These are phyloP conservation scores for Furcasterigmium furcatum DNA, from an alignment of 2,329 filamentous ascomycete species.

Conservation along the genomic window DNA sequence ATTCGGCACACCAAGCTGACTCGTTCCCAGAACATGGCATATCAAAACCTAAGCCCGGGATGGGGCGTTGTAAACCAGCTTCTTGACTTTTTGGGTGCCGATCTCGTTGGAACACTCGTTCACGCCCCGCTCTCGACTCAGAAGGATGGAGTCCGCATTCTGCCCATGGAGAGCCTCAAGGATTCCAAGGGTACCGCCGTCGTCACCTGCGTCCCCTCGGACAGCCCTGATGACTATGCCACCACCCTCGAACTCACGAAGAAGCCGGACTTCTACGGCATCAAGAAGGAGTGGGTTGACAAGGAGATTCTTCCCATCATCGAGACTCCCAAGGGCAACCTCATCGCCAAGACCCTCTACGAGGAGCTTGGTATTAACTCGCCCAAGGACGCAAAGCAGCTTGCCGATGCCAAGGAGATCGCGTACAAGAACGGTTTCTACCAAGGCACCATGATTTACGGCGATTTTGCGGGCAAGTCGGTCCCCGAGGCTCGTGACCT, in stretches of 20 bases:
- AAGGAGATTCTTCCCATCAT: slow-evolving; percentile 88
- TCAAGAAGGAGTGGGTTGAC: slow-evolving; percentile 95
- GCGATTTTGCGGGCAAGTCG: slow-evolving; percentile 82
- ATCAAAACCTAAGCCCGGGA: slow-evolving; percentile 79
- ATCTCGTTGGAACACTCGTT: slow-evolving; percentile 84
- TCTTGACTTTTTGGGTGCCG: slow-evolving; percentile 69
- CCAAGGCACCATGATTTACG: slow-evolving; percentile 84
- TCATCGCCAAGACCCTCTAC: slow-evolving; percentile 78
- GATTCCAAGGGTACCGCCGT: slow-evolving; percentile 95
- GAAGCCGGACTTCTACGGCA: slow-evolving; percentile 94
- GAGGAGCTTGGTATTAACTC: slow-evolving; percentile 96
- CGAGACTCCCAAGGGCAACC: slow-evolving; percentile 83
- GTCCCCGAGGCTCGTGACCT: slow-evolving; percentile 87
- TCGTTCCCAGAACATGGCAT: slow-evolving; percentile 73
- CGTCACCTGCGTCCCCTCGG: slow-evolving; percentile 91
- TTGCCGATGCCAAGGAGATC: slow-evolving; percentile 87
- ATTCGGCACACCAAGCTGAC: not conserved
- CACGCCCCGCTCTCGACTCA: slow-evolving; percentile 86
- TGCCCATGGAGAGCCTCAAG: slow-evolving; percentile 94
- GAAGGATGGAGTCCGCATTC: slow-evolving; percentile 76
- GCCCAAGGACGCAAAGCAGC: slow-evolving; percentile 87
- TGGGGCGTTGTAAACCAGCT: slow-evolving; percentile 72
- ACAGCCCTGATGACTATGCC: slow-evolving; percentile 93
- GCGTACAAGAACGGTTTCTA: slow-evolving; percentile 94
- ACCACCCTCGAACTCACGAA: slow-evolving; percentile 85